Base-by-base conservation (phyloP, 148 eudicot species). In the Polygonum aviculare region DNA sequence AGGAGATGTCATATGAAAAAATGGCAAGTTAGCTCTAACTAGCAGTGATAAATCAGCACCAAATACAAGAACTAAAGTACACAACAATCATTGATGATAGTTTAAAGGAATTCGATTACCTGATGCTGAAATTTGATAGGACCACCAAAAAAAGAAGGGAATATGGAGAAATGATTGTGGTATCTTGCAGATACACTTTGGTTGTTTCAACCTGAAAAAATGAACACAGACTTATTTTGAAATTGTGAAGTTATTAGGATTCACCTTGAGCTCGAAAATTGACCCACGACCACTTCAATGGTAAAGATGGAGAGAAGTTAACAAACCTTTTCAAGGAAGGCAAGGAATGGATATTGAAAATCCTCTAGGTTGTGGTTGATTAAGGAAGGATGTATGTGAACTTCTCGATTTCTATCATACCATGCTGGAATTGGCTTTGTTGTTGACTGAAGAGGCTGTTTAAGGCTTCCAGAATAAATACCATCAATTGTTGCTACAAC, bases 401-500 rank as follows among this genome's bases (percentile, higher is more conserved):
- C 97, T 87, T 92, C 94, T 87, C 98, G 85, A 83, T 82, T 89
- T 54, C 98, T 91, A 86, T 95, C 98, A 82, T 82, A 92, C 97
- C 96, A 95, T 40, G 85, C 80, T 74, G 93, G 87, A n/a, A 70
- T 77, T 31, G 86, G 88, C 81, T 85, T 84, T 22, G 83, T 73
- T 39, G 82, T 49, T 78, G 83, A 78, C 78, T 76, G 79, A 72
- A 86, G 90, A 73, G 85, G 74, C 72, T 87, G 90, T 74, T 83
- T 86, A 41, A 88, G 87, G 69, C 74, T 79, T 31, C 91, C 86
- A 38, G 78, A 87, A 81, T 84, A 83, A 78, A 89, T 87, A 54
- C 96, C 96, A 72, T 87, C 96, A 76, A 83, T 87, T 6, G 88
- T 84, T 70, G 92, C 89, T 72, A 97, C 97, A 74, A 95, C 90